Conservation (phyloP, 805 yeast species). For the Isabelozyma heimii region DNA sequence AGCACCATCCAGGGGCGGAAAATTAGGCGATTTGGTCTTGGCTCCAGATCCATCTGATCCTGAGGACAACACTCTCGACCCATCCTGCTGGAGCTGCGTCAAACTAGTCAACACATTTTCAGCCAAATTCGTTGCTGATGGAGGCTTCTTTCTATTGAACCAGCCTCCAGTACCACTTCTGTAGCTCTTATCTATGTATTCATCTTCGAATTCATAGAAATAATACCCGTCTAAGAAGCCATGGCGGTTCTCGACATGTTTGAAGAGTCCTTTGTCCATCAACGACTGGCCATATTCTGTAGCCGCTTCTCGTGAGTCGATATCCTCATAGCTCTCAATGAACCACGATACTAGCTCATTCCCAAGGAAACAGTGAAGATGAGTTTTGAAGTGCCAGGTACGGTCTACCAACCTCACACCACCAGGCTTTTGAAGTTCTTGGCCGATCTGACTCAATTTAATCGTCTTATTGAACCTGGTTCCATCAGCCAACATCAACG, state of each 20-base stretch:
- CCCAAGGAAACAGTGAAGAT: slow-evolving; percentile 78
- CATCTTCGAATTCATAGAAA: slow-evolving; percentile 70
- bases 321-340: slow-evolving; percentile 72
- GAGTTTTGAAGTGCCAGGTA: slow-evolving; percentile 86
- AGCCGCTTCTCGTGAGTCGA: slow-evolving; percentile 81
- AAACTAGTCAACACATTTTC: not conserved
- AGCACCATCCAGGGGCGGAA: not conserved
- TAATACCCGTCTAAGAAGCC: slow-evolving; percentile 90
- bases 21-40: not conserved
- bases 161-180: slow-evolving; percentile 20
- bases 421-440: slow-evolving; percentile 67
- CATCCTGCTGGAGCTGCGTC: too few relatives aligned
- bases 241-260: slow-evolving; percentile 82
- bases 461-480: slow-evolving; percentile 48
- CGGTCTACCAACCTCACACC: slow-evolving; percentile 68
- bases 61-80: too few relatives aligned
- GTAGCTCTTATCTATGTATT: slow-evolving; percentile 40
- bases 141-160: slow-evolving; percentile 27
- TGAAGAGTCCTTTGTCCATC: slow-evolving; percentile 68
- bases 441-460: slow-evolving; percentile 52
- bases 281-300: slow-evolving; percentile 72
- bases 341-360: slow-evolving; percentile 86
- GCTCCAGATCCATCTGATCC: not conserved
- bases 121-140: not conserved
- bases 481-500: slow-evolving; percentile 30